These are phyloP conservation scores for Sextonia rubra DNA, from an alignment of 164 flowering plant species.

Conservation along the genomic window DNA sequence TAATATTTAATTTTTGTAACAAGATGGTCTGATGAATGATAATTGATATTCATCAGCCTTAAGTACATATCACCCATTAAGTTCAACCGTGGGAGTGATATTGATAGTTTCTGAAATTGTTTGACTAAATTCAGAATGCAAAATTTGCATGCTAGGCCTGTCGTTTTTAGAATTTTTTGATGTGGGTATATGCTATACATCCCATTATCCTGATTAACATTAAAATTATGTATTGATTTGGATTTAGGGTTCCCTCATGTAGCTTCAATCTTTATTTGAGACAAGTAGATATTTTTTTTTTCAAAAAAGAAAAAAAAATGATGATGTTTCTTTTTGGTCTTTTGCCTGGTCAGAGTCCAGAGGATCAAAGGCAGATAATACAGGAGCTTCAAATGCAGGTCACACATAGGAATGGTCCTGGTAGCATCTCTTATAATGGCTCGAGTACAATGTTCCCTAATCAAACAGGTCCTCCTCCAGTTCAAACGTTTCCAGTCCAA, in stretches of 20 bases:
- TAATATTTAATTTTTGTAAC: too few relatives aligned
- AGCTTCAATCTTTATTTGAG: background rate
- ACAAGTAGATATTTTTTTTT: background rate
- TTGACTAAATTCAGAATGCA: too few relatives aligned
- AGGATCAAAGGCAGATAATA: constrained; percentile 70
- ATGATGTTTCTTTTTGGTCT: constrained; percentile 8
- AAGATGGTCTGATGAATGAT: too few relatives aligned
- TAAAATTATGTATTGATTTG: background rate
- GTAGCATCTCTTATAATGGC: constrained; percentile 49
- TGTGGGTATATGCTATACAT: too few relatives aligned
- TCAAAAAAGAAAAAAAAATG: background rate
- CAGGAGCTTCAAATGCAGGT: constrained; percentile 77
- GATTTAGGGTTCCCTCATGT: background rate
- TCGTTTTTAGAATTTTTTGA: too few relatives aligned
- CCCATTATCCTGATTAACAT: background rate
- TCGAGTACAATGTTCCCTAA: constrained; percentile 53
- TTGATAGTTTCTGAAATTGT: too few relatives aligned
- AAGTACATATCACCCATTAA: too few relatives aligned
- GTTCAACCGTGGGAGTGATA: too few relatives aligned
- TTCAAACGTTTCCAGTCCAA: constrained; percentile 58
- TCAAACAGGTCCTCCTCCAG: constrained; percentile 57
- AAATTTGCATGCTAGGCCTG: too few relatives aligned
- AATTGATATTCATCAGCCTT: too few relatives aligned
- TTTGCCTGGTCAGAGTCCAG: constrained; percentile 58
- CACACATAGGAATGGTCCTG: constrained; percentile 59